Evolutionary conservation across 352 stramenopile species (phyloP), one percentile per base, ranked within the genome.

Genomic region (Globisporangium iwayamae): DNA sequence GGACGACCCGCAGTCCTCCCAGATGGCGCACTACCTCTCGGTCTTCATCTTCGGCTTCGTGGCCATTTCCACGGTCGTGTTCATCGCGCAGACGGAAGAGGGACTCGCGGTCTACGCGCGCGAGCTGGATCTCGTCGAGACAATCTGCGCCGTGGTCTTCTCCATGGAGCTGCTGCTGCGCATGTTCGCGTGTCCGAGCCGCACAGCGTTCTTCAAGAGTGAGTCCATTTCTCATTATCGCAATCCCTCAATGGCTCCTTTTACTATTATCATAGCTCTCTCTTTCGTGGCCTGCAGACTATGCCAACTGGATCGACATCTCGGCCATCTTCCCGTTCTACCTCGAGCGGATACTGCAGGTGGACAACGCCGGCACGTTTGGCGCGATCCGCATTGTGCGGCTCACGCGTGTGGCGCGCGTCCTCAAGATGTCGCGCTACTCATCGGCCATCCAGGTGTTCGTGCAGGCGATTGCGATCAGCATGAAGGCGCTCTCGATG

Each of bases 341-440:
- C 56, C 50, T 97, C 48, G 89, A 96, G 48, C 68, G 68, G 1
- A 66, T 93, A 18, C 64, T 93, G n/a, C 59, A 62, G n/a, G 63
- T 91, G 3, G 78, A 92, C 52, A 89, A 89, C 65, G 80, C 75
- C 4, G 68, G 71, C 5, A 85, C 75, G 11, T 83, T 93, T 22
- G 79, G 81, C 4, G 85, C 89, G 16, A 84, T 97, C 53, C 78
- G 89, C 36, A 90, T 96, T 45, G 80, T 96, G 7, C 85, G 89
- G 2, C 83, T 97, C 53, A 87, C 81, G 8, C 83, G 89, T 11
- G 85, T 96, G 1, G 81, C 85, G 1, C 81, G 89, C 11, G 85
- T 97, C 20, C 72, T 96, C 46, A 96, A 96, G 67, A 90, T 96
- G 71, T 94, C 86, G 20, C 79, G 86, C 13, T 95, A 96, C 56